Evolutionary conservation across 805 yeast species (phyloP).

Genomic region (Ogataea haglerorum): DNA sequence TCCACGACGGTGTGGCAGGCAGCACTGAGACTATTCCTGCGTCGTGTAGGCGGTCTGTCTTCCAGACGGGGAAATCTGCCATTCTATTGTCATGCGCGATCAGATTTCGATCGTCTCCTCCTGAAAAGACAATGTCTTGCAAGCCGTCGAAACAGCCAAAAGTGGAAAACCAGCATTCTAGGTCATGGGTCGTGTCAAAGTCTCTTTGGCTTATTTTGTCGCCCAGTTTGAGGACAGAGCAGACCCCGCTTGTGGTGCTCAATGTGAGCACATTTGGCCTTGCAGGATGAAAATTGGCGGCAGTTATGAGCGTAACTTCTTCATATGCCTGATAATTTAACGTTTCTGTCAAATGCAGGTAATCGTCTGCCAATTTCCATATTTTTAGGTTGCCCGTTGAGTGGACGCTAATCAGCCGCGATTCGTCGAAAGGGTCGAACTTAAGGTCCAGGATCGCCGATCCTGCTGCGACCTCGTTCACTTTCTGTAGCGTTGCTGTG

Average conservation of each 20-base stretch:
- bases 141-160: slow-evolving; percentile 58
- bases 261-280: slow-evolving; percentile 39
- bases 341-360: slow-evolving; percentile 20
- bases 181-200: slow-evolving; percentile 48
- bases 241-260: slow-evolving; percentile 68
- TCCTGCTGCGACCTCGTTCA: slow-evolving; percentile 33
- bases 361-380: slow-evolving; percentile 47
- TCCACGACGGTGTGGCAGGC: slow-evolving; percentile 45
- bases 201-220: slow-evolving; percentile 11
- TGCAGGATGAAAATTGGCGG: slow-evolving; percentile 54
- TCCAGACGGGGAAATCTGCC: slow-evolving; percentile 34
- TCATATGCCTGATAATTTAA: slow-evolving; percentile 47
- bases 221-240: slow-evolving; percentile 40
- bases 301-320: slow-evolving; percentile 51
- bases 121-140: slow-evolving; percentile 64
- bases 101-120: slow-evolving; percentile 84
- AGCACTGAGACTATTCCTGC: slow-evolving; percentile 91
- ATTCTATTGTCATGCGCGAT: slow-evolving; percentile 68
- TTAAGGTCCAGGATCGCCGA: slow-evolving; percentile 80
- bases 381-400: slow-evolving; percentile 71
- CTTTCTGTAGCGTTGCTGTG: slow-evolving; percentile 11
- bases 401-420: slow-evolving; percentile 60
- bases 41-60: slow-evolving; percentile 59
- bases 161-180: slow-evolving; percentile 88
- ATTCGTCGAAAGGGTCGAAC: slow-evolving; percentile 50